phyloP scores from a whole-genome alignment of 257 asterid species.

The Gentiana macrophylla region DNA sequence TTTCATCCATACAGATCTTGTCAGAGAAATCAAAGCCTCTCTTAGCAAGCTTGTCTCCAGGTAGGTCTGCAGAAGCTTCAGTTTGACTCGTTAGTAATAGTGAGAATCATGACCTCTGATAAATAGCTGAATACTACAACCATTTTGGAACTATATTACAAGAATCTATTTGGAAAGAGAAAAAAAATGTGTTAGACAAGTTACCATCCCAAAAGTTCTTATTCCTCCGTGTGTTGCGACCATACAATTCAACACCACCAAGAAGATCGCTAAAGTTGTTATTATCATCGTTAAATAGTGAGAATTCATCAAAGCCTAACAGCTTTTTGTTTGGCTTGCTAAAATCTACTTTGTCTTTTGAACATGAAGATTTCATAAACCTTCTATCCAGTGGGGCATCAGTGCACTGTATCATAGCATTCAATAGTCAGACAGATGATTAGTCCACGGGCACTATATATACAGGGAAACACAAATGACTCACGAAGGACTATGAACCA shows the following conservation, averaged over 20 bases:
- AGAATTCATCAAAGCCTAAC: slow-evolving; percentile 20
- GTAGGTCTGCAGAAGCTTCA: slow-evolving; percentile 29
- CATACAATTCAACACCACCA: slow-evolving; percentile 29
- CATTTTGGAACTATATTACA: too few relatives aligned
- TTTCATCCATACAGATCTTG: slow-evolving; percentile 24
- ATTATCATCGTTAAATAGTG: slow-evolving; percentile 17
- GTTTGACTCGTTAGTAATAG: too few relatives aligned
- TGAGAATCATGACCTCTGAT: too few relatives aligned
- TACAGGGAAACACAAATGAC: background rate
- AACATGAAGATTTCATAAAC: slow-evolving; percentile 26
- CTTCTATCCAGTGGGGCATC: slow-evolving; percentile 22
- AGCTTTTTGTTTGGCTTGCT: slow-evolving; percentile 20
- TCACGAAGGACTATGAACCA: background rate
- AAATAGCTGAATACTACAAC: too few relatives aligned
- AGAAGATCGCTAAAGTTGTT: slow-evolving; percentile 16
- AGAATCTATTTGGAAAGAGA: too few relatives aligned
- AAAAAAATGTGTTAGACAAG: slow-evolving; percentile 8
- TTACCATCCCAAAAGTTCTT: slow-evolving; percentile 36
- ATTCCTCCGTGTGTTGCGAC: slow-evolving; percentile 16
- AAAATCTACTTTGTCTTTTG: slow-evolving; percentile 20
- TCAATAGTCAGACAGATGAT: slow-evolving; percentile 20
- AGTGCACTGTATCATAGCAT: slow-evolving; percentile 31
- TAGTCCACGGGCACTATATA: background rate
- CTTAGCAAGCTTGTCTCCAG: slow-evolving; percentile 24
- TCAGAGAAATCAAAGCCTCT: slow-evolving; percentile 24